phyloP scores from a whole-genome alignment of 1,139 yeast genomes.

The Magnusiomyces sp. region DNA sequence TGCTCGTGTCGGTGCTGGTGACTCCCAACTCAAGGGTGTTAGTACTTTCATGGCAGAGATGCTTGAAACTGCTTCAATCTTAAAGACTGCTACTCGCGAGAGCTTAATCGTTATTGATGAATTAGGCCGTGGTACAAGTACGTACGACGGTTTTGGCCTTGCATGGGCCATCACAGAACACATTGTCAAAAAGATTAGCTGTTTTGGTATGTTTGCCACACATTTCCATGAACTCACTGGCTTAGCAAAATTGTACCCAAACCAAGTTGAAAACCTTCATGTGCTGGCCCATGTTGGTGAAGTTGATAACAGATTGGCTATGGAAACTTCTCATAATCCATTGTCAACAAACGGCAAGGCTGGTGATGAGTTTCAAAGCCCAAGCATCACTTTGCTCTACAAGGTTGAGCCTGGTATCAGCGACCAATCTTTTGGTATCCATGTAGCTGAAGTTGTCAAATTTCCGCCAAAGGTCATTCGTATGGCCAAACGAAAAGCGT shows the following conservation, averaged over 20 bases:
- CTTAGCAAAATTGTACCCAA: constrained; percentile 49
- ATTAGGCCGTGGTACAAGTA: constrained; percentile 91
- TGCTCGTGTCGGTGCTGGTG: constrained; percentile 98
- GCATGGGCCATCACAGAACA: constrained; percentile 95
- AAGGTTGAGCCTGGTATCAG: constrained; percentile 89
- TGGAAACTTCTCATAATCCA: constrained; percentile 18
- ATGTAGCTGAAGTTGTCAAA: constrained; percentile 91
- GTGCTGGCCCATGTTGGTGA: constrained; percentile 86
- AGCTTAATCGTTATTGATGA: constrained; percentile 90
- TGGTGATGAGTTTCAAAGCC: constrained; percentile 9
- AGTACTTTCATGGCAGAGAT: constrained; percentile 98
- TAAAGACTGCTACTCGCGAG: constrained; percentile 75
- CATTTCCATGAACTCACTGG: constrained; percentile 94
- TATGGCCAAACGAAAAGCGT: constrained; percentile 93
- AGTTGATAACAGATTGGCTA: constrained; percentile 22
- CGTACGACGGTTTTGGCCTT: constrained; percentile 95
- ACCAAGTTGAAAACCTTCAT: constrained; percentile 69
- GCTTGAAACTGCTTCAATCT: constrained; percentile 89
- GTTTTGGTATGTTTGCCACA: constrained; percentile 88
- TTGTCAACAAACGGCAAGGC: constrained; percentile 16
- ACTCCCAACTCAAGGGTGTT: constrained; percentile 91
- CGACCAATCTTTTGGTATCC: constrained; percentile 93
- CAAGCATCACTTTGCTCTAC: constrained; percentile 75
- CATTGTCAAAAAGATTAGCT: constrained; percentile 57
- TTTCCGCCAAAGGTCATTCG: constrained; percentile 81